Conservation (phyloP, 1,139 yeast species). For the Schizosaccharomyces versatilis region DNA sequence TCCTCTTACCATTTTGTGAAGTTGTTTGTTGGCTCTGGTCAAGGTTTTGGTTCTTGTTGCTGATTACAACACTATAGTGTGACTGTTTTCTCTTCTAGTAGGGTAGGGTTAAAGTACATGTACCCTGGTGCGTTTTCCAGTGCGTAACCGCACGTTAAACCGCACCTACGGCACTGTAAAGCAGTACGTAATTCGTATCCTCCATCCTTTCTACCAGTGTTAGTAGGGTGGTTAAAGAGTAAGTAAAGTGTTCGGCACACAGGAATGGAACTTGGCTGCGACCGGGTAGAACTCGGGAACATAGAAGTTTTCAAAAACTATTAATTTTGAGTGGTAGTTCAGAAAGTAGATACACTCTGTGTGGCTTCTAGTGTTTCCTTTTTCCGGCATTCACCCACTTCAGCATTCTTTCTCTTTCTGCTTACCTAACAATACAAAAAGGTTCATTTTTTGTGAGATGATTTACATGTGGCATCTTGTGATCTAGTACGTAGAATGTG, state of each 20-base stretch:
- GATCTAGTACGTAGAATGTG: not conserved
- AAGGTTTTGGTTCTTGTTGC: not conserved
- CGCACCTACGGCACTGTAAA: not conserved
- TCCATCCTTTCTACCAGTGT: not conserved
- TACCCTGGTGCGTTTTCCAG: not conserved
- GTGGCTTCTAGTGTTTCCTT: too few species aligned
- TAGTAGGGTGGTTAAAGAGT: not conserved
- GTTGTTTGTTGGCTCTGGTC: conserved; percentile 1
- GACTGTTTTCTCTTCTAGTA: not conserved
- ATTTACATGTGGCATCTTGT: not conserved
- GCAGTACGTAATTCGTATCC: not conserved
- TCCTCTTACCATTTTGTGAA: not conserved
- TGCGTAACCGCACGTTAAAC: not conserved
- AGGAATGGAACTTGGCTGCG: too few species aligned
- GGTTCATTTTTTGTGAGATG: not conserved
- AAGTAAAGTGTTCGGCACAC: not conserved
- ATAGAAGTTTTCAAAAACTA: too few species aligned
- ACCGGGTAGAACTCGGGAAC: too few species aligned
- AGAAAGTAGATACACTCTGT: too few species aligned
- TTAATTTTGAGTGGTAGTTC: too few species aligned
- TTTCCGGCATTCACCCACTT: too few species aligned
- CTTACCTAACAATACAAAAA: not conserved
- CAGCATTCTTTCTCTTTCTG: too few species aligned
- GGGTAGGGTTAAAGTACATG: not conserved
- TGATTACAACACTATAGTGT: not conserved